These are phyloP conservation scores for Cryptococcus floricola DNA, from an alignment of 1,284 basidiomycete species.

Conservation along the genomic window DNA sequence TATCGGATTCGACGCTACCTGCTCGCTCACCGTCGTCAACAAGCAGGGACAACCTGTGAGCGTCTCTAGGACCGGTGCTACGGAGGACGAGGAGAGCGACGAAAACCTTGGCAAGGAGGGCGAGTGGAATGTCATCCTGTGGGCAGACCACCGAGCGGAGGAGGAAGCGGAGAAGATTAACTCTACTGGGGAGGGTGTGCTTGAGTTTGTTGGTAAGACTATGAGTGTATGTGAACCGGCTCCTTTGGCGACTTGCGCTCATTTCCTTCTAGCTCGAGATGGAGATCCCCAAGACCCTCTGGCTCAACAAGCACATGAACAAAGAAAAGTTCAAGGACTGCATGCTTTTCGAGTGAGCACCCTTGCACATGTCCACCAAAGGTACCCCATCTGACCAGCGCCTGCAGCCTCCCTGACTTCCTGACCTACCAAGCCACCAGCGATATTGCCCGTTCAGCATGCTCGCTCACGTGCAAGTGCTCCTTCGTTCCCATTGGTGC, in stretches of 20 bases:
- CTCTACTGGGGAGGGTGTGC: slow-evolving; percentile 71
- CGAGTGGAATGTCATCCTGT: slow-evolving; percentile 79
- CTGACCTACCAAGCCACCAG: slow-evolving; percentile 88
- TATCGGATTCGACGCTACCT: slow-evolving; percentile 94
- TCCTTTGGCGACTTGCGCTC: not conserved
- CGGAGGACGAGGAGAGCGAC: slow-evolving; percentile 29
- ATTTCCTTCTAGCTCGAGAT: slow-evolving; percentile 70
- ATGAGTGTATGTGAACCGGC: slow-evolving; percentile 71
- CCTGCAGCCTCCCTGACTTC: slow-evolving; percentile 73
- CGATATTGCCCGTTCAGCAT: slow-evolving; percentile 74
- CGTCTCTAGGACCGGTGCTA: slow-evolving; percentile 59
- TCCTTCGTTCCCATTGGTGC: slow-evolving; percentile 77
- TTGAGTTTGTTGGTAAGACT: slow-evolving; percentile 92
- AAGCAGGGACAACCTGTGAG: slow-evolving; percentile 67
- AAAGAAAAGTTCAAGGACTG: slow-evolving; percentile 68
- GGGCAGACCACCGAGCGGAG: slow-evolving; percentile 87
- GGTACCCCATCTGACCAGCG: not conserved
- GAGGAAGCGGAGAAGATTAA: slow-evolving; percentile 90
- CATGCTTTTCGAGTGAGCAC: slow-evolving; percentile 78
- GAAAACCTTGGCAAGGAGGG: slow-evolving; percentile 56
- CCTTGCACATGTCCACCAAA: not conserved
- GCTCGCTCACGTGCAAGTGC: slow-evolving; percentile 95
- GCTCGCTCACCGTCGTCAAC: slow-evolving; percentile 85
- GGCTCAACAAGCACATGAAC: slow-evolving; percentile 88
- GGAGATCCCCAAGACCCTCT: slow-evolving; percentile 94